Evolutionary conservation across 2,329 filamentous ascomycete genomes (phyloP).

Genomic region (Xylaria sp.): DNA sequence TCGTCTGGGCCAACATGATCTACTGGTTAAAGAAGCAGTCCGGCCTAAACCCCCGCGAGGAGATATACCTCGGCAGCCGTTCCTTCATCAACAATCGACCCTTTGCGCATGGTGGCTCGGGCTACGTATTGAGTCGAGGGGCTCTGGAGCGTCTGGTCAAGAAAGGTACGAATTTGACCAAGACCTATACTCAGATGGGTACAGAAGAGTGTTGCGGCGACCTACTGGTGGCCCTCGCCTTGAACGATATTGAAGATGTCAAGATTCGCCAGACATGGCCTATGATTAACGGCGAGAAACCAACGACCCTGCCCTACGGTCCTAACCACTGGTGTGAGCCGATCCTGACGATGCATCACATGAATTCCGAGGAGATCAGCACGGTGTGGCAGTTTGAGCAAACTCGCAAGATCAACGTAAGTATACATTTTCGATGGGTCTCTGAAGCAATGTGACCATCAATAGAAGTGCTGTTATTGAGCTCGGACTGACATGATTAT

Average conservation of each 20-base stretch:
- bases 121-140: slow-evolving; percentile 50
- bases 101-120: slow-evolving; percentile 55
- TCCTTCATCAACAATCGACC: slow-evolving; percentile 41
- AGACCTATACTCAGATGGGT: slow-evolving; percentile 43
- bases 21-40: slow-evolving; percentile 42
- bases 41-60: slow-evolving; percentile 38
- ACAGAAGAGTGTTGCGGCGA: slow-evolving; percentile 48
- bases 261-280: slow-evolving; percentile 43
- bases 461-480: not conserved
- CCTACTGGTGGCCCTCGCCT: slow-evolving; percentile 43
- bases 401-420: slow-evolving; percentile 39
- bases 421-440: slow-evolving; percentile 17
- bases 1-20: slow-evolving; percentile 50
- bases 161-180: slow-evolving; percentile 38
- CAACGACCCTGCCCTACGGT: slow-evolving; percentile 45
- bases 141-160: slow-evolving; percentile 46
- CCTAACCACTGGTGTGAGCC: slow-evolving; percentile 51
- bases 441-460: not conserved
- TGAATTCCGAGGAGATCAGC: slow-evolving; percentile 48
- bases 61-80: slow-evolving; percentile 48
- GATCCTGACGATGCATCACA: slow-evolving; percentile 53
- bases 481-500: slow-evolving; percentile 13
- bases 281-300: slow-evolving; percentile 53
- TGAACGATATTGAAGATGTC: slow-evolving; percentile 41
- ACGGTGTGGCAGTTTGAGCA: slow-evolving; percentile 50